Percentiles rank a stretch among this genome's conserved stretches.
Conservation (phyloP, 179 eudicot genomes). For the Patellifolia procumbens region DNA sequence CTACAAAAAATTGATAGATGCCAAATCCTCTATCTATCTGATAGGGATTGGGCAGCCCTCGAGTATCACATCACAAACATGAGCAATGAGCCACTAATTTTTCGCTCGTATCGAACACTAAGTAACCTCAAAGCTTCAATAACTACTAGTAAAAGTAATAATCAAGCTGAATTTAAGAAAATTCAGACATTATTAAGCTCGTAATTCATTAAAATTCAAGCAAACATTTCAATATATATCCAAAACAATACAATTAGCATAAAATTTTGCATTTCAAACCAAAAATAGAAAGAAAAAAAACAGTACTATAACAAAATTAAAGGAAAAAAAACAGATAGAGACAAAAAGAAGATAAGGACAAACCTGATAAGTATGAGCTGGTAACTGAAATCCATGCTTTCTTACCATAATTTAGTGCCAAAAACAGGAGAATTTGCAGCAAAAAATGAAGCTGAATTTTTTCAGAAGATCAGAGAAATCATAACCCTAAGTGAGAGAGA, state of each 20-base stretch:
- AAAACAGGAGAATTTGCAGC: conserved; percentile 20
- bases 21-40: too few relatives aligned
- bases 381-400: conserved; percentile 94
- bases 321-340: neutral
- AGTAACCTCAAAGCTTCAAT: neutral
- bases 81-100: neutral
- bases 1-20: too few relatives aligned
- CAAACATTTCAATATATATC: neutral
- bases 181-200: neutral
- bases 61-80: neutral
- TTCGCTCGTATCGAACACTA: neutral
- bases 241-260: neutral
- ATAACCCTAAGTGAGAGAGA: conserved; percentile 33
- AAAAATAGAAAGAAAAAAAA: conserved; percentile 7
- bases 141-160: neutral
- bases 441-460: neutral
- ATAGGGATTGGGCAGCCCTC: too few relatives aligned
- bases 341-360: conserved; percentile 18
- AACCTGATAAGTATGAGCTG: conserved; percentile 96
- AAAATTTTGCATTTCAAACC: neutral
- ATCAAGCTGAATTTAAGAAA: neutral
- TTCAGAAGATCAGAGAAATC: neutral
- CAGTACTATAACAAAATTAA: neutral
- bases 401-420: conserved; percentile 53
- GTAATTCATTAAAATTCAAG: neutral